Evolutionary conservation across 2,329 filamentous ascomycete genomes (phyloP).

Genomic region (Botryotinia convoluta): DNA sequence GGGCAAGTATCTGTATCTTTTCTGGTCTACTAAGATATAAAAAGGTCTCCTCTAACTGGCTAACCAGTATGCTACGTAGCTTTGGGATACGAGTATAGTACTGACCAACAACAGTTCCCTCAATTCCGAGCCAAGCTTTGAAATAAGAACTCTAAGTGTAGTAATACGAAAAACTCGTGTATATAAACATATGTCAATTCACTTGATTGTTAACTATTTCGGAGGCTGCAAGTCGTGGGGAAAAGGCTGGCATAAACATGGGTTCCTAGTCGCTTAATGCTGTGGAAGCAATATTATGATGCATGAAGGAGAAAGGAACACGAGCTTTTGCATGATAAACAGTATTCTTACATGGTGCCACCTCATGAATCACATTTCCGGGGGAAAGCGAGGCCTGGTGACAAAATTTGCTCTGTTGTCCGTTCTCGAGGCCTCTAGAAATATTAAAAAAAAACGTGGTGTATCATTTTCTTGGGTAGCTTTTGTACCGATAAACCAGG

Average conservation of each 20-base stretch:
- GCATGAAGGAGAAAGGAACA: constrained; percentile 15
- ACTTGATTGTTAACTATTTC: background rate
- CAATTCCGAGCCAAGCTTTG: background rate
- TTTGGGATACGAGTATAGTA: constrained; percentile 5
- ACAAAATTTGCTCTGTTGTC: constrained; percentile 14
- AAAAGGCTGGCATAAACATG: constrained; percentile 16
- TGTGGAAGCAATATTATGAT: constrained; percentile 20
- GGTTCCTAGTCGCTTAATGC: constrained; percentile 13
- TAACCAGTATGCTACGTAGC: constrained; percentile 4
- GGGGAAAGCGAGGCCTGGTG: constrained; percentile 17
- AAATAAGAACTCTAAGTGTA: background rate
- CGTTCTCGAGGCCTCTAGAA: constrained; percentile 3
- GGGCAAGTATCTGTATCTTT: constrained; percentile 11
- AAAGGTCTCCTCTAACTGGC: constrained; percentile 7
- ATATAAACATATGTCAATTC: background rate
- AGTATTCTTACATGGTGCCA: constrained; percentile 11
- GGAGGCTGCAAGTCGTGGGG: background rate
- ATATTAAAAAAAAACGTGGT: constrained; percentile 5
- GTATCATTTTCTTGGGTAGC: background rate
- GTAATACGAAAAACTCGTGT: background rate
- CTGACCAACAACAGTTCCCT: constrained; percentile 3
- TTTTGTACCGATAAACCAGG: background rate
- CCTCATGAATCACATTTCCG: constrained; percentile 13
- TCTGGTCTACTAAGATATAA: constrained; percentile 2
- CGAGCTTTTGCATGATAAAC: constrained; percentile 17